phyloP scores from a whole-genome alignment of 2,329 filamentous ascomycete genomes.

The Aspergillus alliaceus region DNA sequence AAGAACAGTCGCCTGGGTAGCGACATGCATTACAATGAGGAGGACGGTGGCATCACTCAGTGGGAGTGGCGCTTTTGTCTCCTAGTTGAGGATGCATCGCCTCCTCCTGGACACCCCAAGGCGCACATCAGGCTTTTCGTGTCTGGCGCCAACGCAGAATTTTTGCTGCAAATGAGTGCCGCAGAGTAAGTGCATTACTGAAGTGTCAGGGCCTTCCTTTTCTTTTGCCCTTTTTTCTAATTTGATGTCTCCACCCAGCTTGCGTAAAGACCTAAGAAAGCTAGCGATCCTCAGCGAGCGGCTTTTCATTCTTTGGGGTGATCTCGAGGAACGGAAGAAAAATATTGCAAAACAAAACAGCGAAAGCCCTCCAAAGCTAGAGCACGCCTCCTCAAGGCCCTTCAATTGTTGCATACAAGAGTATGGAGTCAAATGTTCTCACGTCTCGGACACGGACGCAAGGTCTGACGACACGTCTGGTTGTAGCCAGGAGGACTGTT shows the following conservation, averaged over 20 bases:
- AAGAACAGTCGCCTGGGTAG: slow-evolving; percentile 47
- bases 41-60: slow-evolving; percentile 16
- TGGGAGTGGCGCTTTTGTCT: slow-evolving; percentile 89
- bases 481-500: slow-evolving; percentile 43
- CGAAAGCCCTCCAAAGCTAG: slow-evolving; percentile 16
- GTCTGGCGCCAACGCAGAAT: slow-evolving; percentile 57
- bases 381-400: slow-evolving; percentile 54
- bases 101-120: slow-evolving; percentile 37
- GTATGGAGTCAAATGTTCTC: slow-evolving; percentile 58
- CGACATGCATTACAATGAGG: slow-evolving; percentile 29
- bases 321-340: slow-evolving; percentile 70
- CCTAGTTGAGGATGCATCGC: slow-evolving; percentile 68
- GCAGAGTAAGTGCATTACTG: slow-evolving; percentile 49
- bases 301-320: slow-evolving; percentile 80
- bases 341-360: slow-evolving; percentile 26
- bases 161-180: slow-evolving; percentile 57
- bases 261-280: slow-evolving; percentile 53
- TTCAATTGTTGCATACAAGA: slow-evolving; percentile 72
- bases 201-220: neutral
- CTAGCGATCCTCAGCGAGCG: slow-evolving; percentile 64
- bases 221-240: neutral
- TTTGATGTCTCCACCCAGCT: slow-evolving; percentile 39
- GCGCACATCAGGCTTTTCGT: slow-evolving; percentile 68
- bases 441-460: slow-evolving; percentile 35
- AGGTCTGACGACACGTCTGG: slow-evolving; percentile 16